Base-by-base conservation (phyloP, 768 basidiomycete genomes). In the Boletus rufocinnamomeus region DNA sequence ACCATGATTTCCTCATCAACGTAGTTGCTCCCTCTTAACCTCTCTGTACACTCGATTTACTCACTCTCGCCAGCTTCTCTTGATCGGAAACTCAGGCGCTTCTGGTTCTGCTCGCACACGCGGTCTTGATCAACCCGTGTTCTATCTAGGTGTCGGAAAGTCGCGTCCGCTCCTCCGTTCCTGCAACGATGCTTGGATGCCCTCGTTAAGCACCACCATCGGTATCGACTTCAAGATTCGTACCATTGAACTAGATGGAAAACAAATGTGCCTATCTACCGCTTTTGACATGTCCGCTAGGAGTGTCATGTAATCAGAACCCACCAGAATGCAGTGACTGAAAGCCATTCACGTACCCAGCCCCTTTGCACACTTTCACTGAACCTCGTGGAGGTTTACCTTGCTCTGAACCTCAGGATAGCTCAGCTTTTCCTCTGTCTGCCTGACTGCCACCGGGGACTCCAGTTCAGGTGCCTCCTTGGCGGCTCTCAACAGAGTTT, bases 171-270 rank as follows among this genome's bases (percentile, higher is more conserved):
- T 95, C 52, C 84, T 94, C 60, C 89, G 94, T 64, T 99, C 98
- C 85, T 98, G 95, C 73, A 97, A 98, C 80, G 97, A 99, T 76
- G 92, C 95, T 63, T 99, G 95, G 95, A 98, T 96, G 35, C 95
- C 95, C 49, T 95, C 92, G 45, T 98, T 98, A 81, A 98, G 98
- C 77, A 98, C 95, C 57, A 99, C 97, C 57, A 99, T 99, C 74
- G 97, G 96, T 58, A 95, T 98, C 66, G 95, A 97, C 84, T 97
- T 97, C 83, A 96, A 95, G 88, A 98, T 98, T 76, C 88, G 96
- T 35, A 98, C 95, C 52, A 98, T 98, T 72, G 95, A 98, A 74
- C 83, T 98, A 50, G 96, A 98, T 67, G 96, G 96, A 41, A 98
- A 98, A 79, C 86, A n/a, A n/a, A n/a, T n/a, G n/a, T n/a, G n/a